Evolutionary conservation across 371 early-diverging fungal genomes (phyloP).

Genomic region (Blakeslea trispora): DNA sequence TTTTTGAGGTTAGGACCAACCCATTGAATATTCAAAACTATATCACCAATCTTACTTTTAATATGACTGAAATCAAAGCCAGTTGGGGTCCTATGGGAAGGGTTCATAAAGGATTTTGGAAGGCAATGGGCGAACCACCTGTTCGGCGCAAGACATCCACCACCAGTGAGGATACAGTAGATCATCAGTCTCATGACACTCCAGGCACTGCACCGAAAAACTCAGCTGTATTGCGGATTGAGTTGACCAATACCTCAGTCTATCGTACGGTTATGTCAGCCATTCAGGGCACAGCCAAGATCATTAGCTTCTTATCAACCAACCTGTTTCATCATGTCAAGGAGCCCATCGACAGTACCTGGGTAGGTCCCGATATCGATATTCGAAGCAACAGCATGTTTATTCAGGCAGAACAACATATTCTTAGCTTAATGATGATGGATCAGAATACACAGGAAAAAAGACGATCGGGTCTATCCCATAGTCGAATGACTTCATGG

Average conservation of each 20-base stretch:
- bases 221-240: constrained; percentile 31
- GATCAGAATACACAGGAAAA: not conserved
- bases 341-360: constrained; percentile 50
- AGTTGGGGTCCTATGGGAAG: constrained; percentile 55
- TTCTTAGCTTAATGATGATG: constrained; percentile 29
- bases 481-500: constrained; percentile 3
- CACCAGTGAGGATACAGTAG: not conserved
- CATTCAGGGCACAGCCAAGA: constrained; percentile 32
- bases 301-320: constrained; percentile 28
- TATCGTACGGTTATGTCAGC: constrained; percentile 42
- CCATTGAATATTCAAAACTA: constrained; percentile 66
- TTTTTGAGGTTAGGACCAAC: constrained; percentile 57
- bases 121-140: constrained; percentile 55
- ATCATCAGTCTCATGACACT: constrained; percentile 1
- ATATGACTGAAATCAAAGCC: constrained; percentile 49
- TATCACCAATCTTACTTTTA: constrained; percentile 55
- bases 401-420: constrained; percentile 42
- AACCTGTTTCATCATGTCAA: constrained; percentile 43
- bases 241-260: constrained; percentile 40
- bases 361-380: constrained; percentile 41
- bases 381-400: constrained; percentile 41
- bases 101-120: constrained; percentile 64
- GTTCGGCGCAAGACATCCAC: not conserved
- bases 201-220: constrained; percentile 4
- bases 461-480: constrained; percentile 20